Percentiles rank a stretch among this genome's conserved stretches.
Conservation (phyloP, 495 filamentous ascomycete species). For the Penicillium chermesinum region DNA sequence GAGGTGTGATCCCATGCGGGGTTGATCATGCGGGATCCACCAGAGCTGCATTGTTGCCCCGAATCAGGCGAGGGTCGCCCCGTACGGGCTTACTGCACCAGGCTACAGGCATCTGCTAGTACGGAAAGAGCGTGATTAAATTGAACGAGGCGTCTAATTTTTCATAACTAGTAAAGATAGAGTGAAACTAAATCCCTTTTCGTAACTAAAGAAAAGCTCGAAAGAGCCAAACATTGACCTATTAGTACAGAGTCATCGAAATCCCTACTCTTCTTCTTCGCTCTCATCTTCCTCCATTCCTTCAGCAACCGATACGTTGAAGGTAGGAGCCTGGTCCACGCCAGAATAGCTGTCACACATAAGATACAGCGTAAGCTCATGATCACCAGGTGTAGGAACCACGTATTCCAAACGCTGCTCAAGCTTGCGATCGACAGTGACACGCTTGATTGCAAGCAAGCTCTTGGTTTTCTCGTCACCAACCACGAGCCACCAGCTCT, state of each 20-base stretch:
- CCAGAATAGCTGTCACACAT: conserved; percentile 98
- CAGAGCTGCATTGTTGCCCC: conserved; percentile 12
- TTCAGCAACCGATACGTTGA: conserved; percentile 79
- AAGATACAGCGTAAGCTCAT: conserved; percentile 85
- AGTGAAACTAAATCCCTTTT: conserved; percentile 17
- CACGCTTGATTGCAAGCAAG: conserved; percentile 86
- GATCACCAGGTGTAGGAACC: conserved; percentile 75
- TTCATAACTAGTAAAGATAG: background rate
- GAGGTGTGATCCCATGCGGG: background rate
- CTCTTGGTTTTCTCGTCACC: conserved; percentile 81
- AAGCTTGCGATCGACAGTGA: conserved; percentile 75
- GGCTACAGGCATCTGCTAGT: no score
- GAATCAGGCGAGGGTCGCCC: no score
- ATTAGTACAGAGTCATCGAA: conserved; percentile 20
- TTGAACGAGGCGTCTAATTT: no score
- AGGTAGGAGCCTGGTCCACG: conserved; percentile 91
- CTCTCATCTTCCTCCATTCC: conserved; percentile 94
- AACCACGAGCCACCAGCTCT: conserved; percentile 96
- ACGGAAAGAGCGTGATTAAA: no score
- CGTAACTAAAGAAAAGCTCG: conserved; percentile 1
- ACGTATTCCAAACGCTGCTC: conserved; percentile 82
- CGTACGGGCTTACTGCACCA: no score
- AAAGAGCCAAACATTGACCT: conserved; percentile 2
- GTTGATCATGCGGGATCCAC: background rate
- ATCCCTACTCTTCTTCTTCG: conserved; percentile 54